phyloP scores from a whole-genome alignment of 257 asterid species.

The Jasminum sambac region DNA sequence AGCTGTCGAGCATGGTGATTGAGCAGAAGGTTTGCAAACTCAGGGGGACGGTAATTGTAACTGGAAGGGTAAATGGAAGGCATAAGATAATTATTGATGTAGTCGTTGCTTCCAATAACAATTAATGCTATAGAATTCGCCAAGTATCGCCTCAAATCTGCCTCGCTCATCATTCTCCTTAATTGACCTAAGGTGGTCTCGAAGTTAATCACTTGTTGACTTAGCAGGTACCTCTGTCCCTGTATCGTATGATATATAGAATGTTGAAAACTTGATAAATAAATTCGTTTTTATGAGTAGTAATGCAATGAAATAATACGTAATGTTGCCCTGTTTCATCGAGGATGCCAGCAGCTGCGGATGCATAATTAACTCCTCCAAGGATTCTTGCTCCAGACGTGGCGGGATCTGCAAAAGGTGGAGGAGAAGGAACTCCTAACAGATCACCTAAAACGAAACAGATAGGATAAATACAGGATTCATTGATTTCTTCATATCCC shows the following conservation, averaged over 20 bases:
- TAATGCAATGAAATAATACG: too few species aligned
- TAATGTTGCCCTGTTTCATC: conserved; percentile 85
- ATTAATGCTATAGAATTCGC: conserved; percentile 56
- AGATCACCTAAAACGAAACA: conserved; percentile 48
- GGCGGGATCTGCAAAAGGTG: conserved; percentile 75
- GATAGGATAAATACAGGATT: not conserved
- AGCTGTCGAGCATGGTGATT: conserved; percentile 75
- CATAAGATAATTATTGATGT: conserved; percentile 87
- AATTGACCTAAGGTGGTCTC: conserved; percentile 65
- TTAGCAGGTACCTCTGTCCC: conserved; percentile 70
- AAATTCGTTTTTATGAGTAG: too few species aligned
- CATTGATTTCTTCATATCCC: too few species aligned
- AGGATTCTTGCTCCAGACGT: conserved; percentile 61
- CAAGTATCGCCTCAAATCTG: conserved; percentile 41
- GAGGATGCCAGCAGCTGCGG: conserved; percentile 94
- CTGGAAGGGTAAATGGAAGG: conserved; percentile 64
- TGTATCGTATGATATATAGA: conserved; percentile 20
- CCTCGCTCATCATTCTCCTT: conserved; percentile 47
- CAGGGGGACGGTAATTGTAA: conserved; percentile 63
- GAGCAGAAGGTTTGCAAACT: conserved; percentile 71
- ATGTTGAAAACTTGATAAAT: not conserved
- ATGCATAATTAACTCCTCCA: conserved; percentile 85
- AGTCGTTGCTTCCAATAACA: conserved; percentile 90
- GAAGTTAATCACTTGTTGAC: conserved; percentile 81
- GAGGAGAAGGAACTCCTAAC: conserved; percentile 75